These are phyloP conservation scores for Aegilops tauschii DNA, from an alignment of 176 grass and related monocot genomes.

Conservation along the genomic window DNA sequence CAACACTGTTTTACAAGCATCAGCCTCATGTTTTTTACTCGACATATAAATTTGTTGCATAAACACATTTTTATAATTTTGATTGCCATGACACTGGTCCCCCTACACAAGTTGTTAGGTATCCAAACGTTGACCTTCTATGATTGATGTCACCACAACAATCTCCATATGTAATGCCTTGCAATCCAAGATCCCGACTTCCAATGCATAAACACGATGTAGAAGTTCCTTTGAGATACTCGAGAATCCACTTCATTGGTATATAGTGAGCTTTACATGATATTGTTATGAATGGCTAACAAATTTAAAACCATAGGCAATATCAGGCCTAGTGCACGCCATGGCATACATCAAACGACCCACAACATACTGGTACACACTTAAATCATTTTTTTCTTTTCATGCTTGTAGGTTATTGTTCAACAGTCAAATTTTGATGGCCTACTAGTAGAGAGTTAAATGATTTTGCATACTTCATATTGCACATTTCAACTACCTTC, in stretches of 20 bases:
- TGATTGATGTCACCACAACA: background rate
- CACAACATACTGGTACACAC: background rate
- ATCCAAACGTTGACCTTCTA: too few relatives aligned
- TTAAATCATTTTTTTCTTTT: background rate
- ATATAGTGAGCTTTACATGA: background rate
- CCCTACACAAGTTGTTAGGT: too few relatives aligned
- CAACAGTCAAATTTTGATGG: background rate
- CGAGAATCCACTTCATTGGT: background rate
- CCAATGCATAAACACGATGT: background rate
- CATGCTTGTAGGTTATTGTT: background rate
- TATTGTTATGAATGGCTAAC: background rate
- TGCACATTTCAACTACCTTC: background rate
- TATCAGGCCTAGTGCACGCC: background rate
- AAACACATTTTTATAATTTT: too few relatives aligned
- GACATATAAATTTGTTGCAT: too few relatives aligned
- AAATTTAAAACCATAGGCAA: background rate
- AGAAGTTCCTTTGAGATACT: background rate
- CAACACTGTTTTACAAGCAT: slow-evolving; percentile 14
- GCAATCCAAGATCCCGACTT: background rate
- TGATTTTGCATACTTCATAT: background rate
- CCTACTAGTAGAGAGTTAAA: background rate
- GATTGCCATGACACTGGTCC: too few relatives aligned
- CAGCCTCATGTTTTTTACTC: too few relatives aligned
- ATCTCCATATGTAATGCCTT: background rate
- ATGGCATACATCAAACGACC: background rate